Evolutionary conservation across 179 eudicot genomes (phyloP).

Genomic region (Dionaea muscipula): DNA sequence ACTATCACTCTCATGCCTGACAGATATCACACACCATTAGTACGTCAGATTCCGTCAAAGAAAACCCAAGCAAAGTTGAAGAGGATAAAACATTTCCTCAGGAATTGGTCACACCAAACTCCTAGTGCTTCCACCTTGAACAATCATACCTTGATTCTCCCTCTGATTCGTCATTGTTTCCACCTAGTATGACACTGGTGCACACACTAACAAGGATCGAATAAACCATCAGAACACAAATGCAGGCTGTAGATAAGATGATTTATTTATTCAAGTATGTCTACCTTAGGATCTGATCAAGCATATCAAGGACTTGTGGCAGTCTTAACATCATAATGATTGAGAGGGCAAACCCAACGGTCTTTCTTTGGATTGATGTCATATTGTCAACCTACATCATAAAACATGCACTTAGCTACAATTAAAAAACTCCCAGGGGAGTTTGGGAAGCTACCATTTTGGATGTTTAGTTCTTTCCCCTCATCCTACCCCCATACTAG

Average conservation of each 20-base stretch:
- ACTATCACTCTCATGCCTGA: conserved; percentile 47
- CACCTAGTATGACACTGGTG: conserved; percentile 84
- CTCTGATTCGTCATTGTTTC: conserved; percentile 64
- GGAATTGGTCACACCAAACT: not conserved
- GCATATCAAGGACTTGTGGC: conserved; percentile 88
- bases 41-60: not conserved
- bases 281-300: conserved; percentile 87
- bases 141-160: conserved; percentile 76
- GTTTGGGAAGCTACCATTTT: too few species aligned
- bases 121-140: not conserved
- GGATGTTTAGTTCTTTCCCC: too few species aligned
- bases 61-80: not conserved
- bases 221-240: conserved; percentile 7
- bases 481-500: too few species aligned
- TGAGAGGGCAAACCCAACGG: conserved; percentile 77
- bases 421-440: too few species aligned
- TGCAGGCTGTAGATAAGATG: not conserved
- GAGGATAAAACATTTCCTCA: not conserved
- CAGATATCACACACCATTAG: conserved; percentile 43
- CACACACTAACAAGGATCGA: conserved; percentile 42
- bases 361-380: conserved; percentile 61
- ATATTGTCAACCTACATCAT: conserved; percentile 66
- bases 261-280: conserved; percentile 5
- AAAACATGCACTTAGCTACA: conserved; percentile 3
- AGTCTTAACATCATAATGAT: conserved; percentile 67